Base-by-base conservation (phyloP, 2,329 filamentous ascomycete species). In the Colletotrichum chrysophilum region DNA sequence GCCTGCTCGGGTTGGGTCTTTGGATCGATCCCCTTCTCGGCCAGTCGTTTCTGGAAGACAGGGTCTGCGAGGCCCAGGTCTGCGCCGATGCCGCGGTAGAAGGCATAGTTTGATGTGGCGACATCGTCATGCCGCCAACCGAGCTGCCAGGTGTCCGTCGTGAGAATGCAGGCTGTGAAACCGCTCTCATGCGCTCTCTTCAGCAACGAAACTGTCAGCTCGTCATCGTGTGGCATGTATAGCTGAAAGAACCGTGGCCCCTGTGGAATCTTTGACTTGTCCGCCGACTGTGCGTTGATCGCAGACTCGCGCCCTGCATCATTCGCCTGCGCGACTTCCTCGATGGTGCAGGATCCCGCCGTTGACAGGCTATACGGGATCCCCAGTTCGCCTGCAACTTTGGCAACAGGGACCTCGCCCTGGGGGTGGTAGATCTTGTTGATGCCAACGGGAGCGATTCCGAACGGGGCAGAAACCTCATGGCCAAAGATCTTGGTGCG, bases 401-500 rank as follows among this genome's bases (percentile, higher is more conserved):
- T 88, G 12, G 92, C 91, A 2, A 93, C 91, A 1, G 90, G 87
- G 0, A 91, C 80, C 79, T 94, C 92, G 52, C 89, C 91, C 1
- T 83, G 80, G 0, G 88, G 86, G 78, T 93, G 87, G 83, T 93
- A 93, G 78, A 93, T 93, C 76, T 90, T 89, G 84, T 93, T 93
- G 78, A 93, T 93, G 6, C 92, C 91, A 32, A 93, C 89, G 0
- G 91, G 91, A 0, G 91, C 90, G 79, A 93, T 92, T n/a, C 90
- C 91, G 66, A 93, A 89, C 0, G 92, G 91, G 0, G 91, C 91
- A 3, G 88, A 85, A 16, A 91, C 88, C 65, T 87, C 86, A 81
- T 93, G 90, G 16, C 91, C 89, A 81, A 93, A 93, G 76, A 94
- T 90, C 5, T 83, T 84, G 14, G 90, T 90, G 2, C 83, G 83